Base-by-base conservation (phyloP, 805 yeast species). In the Sugiyamaella smithiae region DNA sequence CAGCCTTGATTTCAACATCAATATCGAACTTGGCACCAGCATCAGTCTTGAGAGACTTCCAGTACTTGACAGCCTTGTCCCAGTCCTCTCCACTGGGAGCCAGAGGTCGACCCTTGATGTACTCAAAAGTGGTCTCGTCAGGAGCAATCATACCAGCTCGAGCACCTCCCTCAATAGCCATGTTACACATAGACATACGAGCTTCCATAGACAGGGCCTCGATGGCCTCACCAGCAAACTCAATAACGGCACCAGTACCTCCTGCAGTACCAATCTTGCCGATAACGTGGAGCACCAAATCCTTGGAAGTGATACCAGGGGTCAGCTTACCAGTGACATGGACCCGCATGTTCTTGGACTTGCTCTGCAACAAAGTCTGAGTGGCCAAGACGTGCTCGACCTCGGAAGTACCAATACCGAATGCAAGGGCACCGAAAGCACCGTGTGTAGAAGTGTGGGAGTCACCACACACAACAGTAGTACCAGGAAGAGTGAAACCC, bases 81-180 rank as follows among this genome's bases (percentile, higher is more conserved):
- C 96, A 93, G 71, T 91, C 90, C 3, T 69, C 88, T 51, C 95
- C 99, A 65, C 80, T 78, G 64, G 99, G 99, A 55, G 97, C 91
- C 59, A 93, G 77, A 37, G 98, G 97, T 66, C 97, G 81, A 53
- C 95, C 96, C 73, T 90, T 83, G 61, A 93, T 76, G 71, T 93
- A 93, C 51, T 84, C 84, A 63, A 85, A 87, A 24, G 98, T 91
- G 46, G 68, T 82, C 56, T 89, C 85, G 66, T 93, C 99, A 7
- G 99, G 99, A 57, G 84, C 86, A 67, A 93, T 91, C 97, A 93
- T 88, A 71, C 99, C 99, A 23, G 99, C 98, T 74, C 99, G 84
- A 14, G 99, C 99, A 73, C 99, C 99, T 52, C 85, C 99, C 74
- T 93, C 99, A 63, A 93, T 91, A 40, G 98, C 84, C 99, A 93